Evolutionary conservation across 805 yeast genomes (phyloP), one percentile per base, ranked within the genome.

Genomic region (Lipomyces japonicus): DNA sequence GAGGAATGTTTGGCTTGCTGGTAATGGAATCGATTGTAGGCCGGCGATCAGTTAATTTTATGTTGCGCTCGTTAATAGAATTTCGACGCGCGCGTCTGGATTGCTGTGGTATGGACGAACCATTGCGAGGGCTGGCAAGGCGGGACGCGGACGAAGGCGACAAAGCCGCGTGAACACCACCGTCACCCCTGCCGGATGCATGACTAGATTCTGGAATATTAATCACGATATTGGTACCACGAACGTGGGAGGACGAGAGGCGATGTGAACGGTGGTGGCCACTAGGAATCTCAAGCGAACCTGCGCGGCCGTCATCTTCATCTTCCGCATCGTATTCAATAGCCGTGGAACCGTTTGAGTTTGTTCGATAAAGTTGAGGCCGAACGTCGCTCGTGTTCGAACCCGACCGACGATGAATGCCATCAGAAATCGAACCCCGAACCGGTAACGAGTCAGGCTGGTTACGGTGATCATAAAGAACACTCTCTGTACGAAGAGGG

Each of bases 401-500:
- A 21, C 37, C 2, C 18, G n/a, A 14, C 22, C 34, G 23, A 32
- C 40, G 24, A 42, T 28, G 35, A 14, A 26, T 35, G n/a, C 31
- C 22, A 21, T 47, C 49, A 14, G 57, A 55, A 42, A 55, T 45
- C 12, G 61, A 53, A 14, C 46, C 46, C 23, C 73, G 68, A 12
- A 68, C 61, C 2, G 74, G 73, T 21, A 70, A 49, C 23, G 73
- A 63, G 51, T 72, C 75, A 3, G 75, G 70, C 55, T 75, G 78
- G 58, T 71, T 68, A 51, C 80, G 71, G 59, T 76, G 80, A 60
- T 76, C 80, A 53, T 74, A 67, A 31, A 76, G 62, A 45, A 66
- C 74, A 44, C 36, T 46, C 30, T 31, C 4, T 10, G 53, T 24
- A 18, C 18, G 35, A 16, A 40, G 12, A 16, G 53, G 43, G 16